phyloP scores from a whole-genome alignment of 1,284 basidiomycete species.

The Marasmius sp. region DNA sequence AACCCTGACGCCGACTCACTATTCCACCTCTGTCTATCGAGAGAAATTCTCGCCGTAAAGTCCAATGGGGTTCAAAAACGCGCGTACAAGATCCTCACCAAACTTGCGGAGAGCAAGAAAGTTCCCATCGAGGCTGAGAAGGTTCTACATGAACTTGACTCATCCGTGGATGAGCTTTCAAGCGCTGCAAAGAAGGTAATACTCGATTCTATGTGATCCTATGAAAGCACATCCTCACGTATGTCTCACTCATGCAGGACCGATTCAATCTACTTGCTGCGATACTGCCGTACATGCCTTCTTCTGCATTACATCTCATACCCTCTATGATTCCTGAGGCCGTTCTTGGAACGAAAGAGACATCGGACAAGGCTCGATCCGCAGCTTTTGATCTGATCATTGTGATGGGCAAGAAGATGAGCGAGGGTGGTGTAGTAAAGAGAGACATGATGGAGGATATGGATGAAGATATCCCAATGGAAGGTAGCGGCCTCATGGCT shows the following conservation, averaged over 20 bases:
- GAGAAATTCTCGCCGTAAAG: slow-evolving; percentile 63
- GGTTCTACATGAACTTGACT: slow-evolving; percentile 66
- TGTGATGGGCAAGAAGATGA: slow-evolving; percentile 93
- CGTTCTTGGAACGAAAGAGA: slow-evolving; percentile 97
- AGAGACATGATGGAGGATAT: slow-evolving; percentile 79
- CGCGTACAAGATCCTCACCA: slow-evolving; percentile 86
- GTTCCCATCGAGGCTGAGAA: slow-evolving; percentile 53
- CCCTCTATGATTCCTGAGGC: slow-evolving; percentile 93
- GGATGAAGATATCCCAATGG: slow-evolving; percentile 64
- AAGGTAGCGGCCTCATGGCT: slow-evolving; percentile 46
- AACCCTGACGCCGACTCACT: slow-evolving; percentile 57
- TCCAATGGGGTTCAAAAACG: slow-evolving; percentile 96
- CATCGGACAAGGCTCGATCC: slow-evolving; percentile 88
- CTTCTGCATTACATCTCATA: slow-evolving; percentile 79
- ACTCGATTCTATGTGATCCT: not conserved
- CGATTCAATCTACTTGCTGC: slow-evolving; percentile 77
- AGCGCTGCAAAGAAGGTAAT: slow-evolving; percentile 87
- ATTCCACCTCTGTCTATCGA: slow-evolving; percentile 61
- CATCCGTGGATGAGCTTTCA: slow-evolving; percentile 63
- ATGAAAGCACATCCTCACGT: not conserved
- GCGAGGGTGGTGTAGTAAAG: slow-evolving; percentile 81
- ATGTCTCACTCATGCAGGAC: slow-evolving; percentile 50
- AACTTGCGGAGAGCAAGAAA: slow-evolving; percentile 66
- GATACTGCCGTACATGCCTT: slow-evolving; percentile 74
- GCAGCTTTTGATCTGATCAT: slow-evolving; percentile 92